Base-by-base conservation (phyloP, 129 eudicot genomes). In the Arctium lappa region DNA sequence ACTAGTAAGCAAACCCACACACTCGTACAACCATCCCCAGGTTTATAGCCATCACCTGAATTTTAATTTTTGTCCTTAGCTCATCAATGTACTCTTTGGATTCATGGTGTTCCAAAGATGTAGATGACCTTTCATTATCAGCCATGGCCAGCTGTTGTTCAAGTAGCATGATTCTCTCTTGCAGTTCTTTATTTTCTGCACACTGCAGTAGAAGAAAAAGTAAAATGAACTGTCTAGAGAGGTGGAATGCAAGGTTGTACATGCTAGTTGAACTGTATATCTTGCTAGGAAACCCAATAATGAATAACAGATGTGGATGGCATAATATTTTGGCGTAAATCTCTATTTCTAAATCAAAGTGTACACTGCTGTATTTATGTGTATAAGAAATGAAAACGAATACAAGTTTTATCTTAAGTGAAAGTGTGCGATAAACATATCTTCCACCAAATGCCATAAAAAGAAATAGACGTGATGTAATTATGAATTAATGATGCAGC, bases 111-210 rank as follows among this genome's bases (percentile, higher is more conserved):
- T 89, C 92, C 44, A 88, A 77, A 48, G 91, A 44, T 8, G 60
- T 11, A 33, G 82, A 78, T 46, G 70, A 42, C 79, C 85, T 87
- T 81, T 86, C 89, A 73, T 84, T 81, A 62, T 31, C 74, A 32
- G 85, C 92, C 37, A 91, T 89, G 73, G 91, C 88, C 33, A 96
- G 88, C 80, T 92, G 91, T 85, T 90, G 92, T 89, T 96, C 98
- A 63, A 96, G 92, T 78, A 77, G 74, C 74, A 38, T 31, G 63
- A 96, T 88, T 88, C 90, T 94, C 81, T 96, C 98, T 38, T 89
- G 93, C 77, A 91, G 80, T 84, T 91, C 95, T 84, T 88, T 84
- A 84, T 90, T 91, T 82, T 93, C 99, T 32, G 83, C 89, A 82
- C 95, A 90, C 99, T 96, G 90, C 40, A 73, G 48, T 42, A 31